Base-by-base conservation (phyloP, 495 filamentous ascomycete genomes). In the Penicillium roqueforti region DNA sequence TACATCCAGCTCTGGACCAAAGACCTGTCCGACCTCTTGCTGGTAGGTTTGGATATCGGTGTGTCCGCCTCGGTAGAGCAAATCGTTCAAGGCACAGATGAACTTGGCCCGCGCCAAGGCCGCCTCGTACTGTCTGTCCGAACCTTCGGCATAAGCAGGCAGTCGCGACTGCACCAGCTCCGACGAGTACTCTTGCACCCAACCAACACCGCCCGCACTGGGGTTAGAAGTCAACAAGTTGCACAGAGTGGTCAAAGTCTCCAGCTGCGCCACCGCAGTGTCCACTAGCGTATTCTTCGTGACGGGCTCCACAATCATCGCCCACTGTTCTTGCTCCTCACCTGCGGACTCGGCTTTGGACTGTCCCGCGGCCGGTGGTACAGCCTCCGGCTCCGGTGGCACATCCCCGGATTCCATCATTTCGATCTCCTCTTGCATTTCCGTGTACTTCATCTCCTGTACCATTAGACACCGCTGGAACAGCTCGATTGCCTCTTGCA, bases 271-370 rank as follows among this genome's bases (percentile, higher is more conserved):
- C 25, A 84, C 66, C 2, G 79, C 74, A 2, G 84, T 87, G 39
- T 89, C 86, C 1, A 87, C 75, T 1, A 89, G 74, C 2, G 83
- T 78, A 26, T 77, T 72, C 29, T 81, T 77, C 2, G 83, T 86
- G 18, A 86, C 71, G 0, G 84, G 83, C 46, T 84, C 80, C 9
- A 82, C 70, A 29, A 89, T 75, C 1, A 75, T 75, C 16, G 78
- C 84, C 82, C 83, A 86, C 61, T 82, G 74, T 56, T 81, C 81
- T 38, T 80, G 73, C 51, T 73, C 58, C 20, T 72, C 67, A 1
- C 70, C 67, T 6, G 61, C 56, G 7, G 57, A 25, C 4, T 68
- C 65, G 25, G 63, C 8, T 18, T 29, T 48, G 47, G 38, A 20
- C 14, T 36, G 50, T 39, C 51, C 54, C 34, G 44, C 56, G 6